Percentiles rank a stretch among this genome's conserved stretches.
phyloP scores from a whole-genome alignment of 2,329 filamentous ascomycete species.

The Pseudogymnoascus sp. region DNA sequence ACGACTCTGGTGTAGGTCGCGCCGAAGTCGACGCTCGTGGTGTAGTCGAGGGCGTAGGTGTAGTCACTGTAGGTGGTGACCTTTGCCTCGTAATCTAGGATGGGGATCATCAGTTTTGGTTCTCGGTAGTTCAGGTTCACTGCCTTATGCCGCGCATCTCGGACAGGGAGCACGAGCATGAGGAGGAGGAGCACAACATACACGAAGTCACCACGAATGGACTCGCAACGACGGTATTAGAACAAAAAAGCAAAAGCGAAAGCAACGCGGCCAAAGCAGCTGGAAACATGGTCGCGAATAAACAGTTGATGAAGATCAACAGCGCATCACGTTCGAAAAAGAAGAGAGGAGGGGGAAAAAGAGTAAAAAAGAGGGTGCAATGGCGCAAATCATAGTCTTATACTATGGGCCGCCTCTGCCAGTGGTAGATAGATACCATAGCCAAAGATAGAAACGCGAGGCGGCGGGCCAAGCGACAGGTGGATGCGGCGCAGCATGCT shows the following conservation, averaged over 20 bases:
- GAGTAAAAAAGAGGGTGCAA: neutral
- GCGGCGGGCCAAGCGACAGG: neutral
- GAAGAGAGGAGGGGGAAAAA: neutral
- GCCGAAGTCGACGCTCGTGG: neutral
- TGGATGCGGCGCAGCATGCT: neutral
- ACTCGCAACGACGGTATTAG: neutral
- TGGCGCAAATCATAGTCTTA: neutral
- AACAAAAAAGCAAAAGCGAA: neutral
- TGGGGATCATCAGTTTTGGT: neutral
- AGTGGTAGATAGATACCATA: too few relatives aligned
- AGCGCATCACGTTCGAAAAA: neutral
- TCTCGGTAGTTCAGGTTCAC: neutral
- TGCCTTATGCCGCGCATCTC: too few relatives aligned
- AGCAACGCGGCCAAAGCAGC: conserved; percentile 8
- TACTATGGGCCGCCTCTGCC: neutral
- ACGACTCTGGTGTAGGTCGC: neutral
- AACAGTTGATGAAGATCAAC: neutral
- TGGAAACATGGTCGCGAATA: neutral
- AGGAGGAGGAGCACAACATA: neutral
- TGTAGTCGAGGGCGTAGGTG: neutral
- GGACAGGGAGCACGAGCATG: neutral
- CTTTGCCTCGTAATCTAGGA: neutral
- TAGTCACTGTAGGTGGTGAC: neutral
- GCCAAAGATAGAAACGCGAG: too few relatives aligned
- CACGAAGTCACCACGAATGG: neutral